Percentiles rank a stretch among this genome's conserved stretches.
Conservation (phyloP, 2,329 filamentous ascomycete species). For the Penicillium sp. region DNA sequence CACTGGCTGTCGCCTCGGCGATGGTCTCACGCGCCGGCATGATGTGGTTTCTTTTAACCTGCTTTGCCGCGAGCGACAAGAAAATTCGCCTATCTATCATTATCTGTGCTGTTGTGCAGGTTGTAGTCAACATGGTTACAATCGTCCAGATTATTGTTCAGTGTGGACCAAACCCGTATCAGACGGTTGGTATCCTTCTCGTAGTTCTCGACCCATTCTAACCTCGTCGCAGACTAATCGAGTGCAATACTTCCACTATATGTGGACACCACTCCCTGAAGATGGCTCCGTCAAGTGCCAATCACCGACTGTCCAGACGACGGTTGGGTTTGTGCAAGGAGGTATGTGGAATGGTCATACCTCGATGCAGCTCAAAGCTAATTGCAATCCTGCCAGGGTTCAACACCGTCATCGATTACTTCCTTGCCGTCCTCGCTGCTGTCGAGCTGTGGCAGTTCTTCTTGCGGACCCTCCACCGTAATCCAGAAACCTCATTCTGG, state of each 20-base stretch:
- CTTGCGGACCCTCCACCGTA: constrained; percentile 25
- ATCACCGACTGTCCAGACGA: constrained; percentile 31
- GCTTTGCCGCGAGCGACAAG: constrained; percentile 30
- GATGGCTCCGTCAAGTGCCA: constrained; percentile 36
- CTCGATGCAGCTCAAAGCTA: neutral
- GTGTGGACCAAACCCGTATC: constrained; percentile 35
- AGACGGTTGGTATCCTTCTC: constrained; percentile 13
- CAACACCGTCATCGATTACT: constrained; percentile 35
- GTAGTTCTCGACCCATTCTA: neutral
- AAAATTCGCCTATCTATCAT: constrained; percentile 30
- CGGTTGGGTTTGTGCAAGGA: constrained; percentile 37
- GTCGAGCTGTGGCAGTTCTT: constrained; percentile 38
- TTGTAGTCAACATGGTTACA: constrained; percentile 32
- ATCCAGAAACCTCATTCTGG: constrained; percentile 24
- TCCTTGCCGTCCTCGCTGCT: constrained; percentile 29
- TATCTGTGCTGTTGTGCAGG: constrained; percentile 30
- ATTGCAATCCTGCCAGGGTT: constrained; percentile 19
- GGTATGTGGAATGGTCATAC: constrained; percentile 12
- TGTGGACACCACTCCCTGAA: constrained; percentile 35
- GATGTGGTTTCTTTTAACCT: constrained; percentile 37
- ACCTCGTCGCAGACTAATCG: constrained; percentile 34
- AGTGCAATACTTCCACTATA: constrained; percentile 35
- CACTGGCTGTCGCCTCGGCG: constrained; percentile 28
- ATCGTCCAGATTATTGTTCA: constrained; percentile 35
- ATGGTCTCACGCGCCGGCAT: constrained; percentile 37